Percentiles rank a stretch among this genome's conserved stretches.
Evolutionary conservation across 2,329 filamentous ascomycete species (phyloP).

Genomic region (Ophiostoma ips): DNA sequence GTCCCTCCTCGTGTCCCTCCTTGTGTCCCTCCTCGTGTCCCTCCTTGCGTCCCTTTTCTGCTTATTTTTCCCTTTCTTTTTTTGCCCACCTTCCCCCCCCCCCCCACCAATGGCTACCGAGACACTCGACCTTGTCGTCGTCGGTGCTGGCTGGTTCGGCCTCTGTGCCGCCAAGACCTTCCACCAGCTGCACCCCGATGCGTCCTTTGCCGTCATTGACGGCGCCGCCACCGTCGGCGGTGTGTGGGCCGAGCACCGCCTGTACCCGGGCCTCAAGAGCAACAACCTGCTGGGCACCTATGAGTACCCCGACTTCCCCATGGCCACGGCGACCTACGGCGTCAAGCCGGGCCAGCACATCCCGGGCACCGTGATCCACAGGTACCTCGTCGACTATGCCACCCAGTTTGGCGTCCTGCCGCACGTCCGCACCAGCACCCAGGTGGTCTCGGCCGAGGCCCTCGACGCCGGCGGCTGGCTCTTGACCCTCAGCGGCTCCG

Average conservation of each 20-base stretch:
- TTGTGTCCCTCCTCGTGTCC: too few species aligned
- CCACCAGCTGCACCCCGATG: slow-evolving; percentile 42
- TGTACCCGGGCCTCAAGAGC: slow-evolving; percentile 56
- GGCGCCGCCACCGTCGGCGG: slow-evolving; percentile 45
- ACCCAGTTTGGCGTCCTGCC: slow-evolving; percentile 27
- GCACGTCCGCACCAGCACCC: slow-evolving; percentile 26
- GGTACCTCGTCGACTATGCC: slow-evolving; percentile 33
- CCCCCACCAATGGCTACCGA: slow-evolving; percentile 20
- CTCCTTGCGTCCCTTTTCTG: too few species aligned
- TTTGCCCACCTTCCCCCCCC: too few species aligned
- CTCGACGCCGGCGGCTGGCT: slow-evolving; percentile 29
- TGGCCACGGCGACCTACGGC: slow-evolving; percentile 41
- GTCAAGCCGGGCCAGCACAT: slow-evolving; percentile 33
- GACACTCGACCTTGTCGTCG: slow-evolving; percentile 31
- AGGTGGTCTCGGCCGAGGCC: slow-evolving; percentile 30
- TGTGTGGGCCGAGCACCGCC: slow-evolving; percentile 51
- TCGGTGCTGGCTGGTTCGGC: slow-evolving; percentile 36
- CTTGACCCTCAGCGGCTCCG: too few species aligned
- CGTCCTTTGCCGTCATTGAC: slow-evolving; percentile 45
- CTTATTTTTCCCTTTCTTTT: too few species aligned
- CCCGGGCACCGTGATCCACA: slow-evolving; percentile 30
- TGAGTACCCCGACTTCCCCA: slow-evolving; percentile 61
- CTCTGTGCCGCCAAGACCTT: slow-evolving; percentile 49
- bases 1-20: too few species aligned
- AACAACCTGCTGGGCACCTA: slow-evolving; percentile 64